Evolutionary conservation across 2,329 filamentous ascomycete species (phyloP), one percentile per base, ranked within the genome.

Genomic region (Leptographium procerum): DNA sequence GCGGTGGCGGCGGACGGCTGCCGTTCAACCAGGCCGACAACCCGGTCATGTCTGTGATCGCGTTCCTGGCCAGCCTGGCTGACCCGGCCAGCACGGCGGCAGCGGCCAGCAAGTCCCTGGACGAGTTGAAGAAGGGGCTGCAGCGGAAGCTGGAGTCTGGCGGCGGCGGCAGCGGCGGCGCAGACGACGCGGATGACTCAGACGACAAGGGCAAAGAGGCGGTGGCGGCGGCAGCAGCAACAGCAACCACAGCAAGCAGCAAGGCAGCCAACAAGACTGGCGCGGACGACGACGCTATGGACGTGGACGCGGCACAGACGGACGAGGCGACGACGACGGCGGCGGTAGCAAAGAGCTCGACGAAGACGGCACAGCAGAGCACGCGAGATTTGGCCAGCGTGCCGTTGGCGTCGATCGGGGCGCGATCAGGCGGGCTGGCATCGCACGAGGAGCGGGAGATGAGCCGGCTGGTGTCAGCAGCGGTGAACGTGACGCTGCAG

Each of bases 361-460:
- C 77, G 4, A 65, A 52, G 47, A 10, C 45, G 52, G 57, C 36
- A 13, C 19, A 13, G 26, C 58, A 62, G 40, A 58, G 45, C 55
- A 50, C 55, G 31, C 43, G 43, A 14, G 33, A 34, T 33, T 71
- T 90, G 55, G 84, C 90, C 8, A 91, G 86, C 33, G 86, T 96
- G 59, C 90, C 91, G 2, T 81, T 99, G 55, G 91, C 89, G 22
- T 83, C 91, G 10, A 87, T 92, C 62, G 91, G 91, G 14, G 91
- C 89, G 2, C 88, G 94, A 61, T 84, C 91, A 1, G 87, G 88
- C 9, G 94, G 87, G 4, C 84, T 99, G 36, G 91, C 92, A 31
- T 96, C 92, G 3, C 91, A 97, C 66, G 92, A 97, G 71, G 94
- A 99, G 72, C 88, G 95, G 59, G 91, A 96, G 72, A 94, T 97